Evolutionary conservation across 1,284 basidiomycete species (phyloP).

Genomic region (Malassezia caprae): DNA sequence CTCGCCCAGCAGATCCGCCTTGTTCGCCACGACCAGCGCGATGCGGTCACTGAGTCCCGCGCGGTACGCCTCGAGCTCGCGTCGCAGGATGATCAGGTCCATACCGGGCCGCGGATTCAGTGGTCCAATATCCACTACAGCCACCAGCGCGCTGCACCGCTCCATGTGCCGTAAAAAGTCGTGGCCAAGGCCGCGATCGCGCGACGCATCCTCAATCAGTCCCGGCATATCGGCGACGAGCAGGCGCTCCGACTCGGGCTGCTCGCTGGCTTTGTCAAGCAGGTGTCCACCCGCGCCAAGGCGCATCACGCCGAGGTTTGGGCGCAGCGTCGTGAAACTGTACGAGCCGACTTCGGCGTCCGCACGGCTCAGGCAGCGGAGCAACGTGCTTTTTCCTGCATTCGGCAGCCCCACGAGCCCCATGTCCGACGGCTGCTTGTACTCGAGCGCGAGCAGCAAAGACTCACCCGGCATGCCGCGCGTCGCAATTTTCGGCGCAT

Average conservation of each 20-base stretch:
- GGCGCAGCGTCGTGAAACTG: constrained; percentile 89
- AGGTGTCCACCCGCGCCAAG: constrained; percentile 57
- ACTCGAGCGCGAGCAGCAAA: constrained; percentile 74
- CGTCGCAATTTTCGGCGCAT: constrained; percentile 50
- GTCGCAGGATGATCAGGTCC: constrained; percentile 62
- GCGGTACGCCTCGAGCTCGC: constrained; percentile 74
- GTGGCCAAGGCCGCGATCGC: constrained; percentile 84
- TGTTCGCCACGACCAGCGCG: constrained; percentile 72
- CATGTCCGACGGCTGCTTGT: constrained; percentile 86
- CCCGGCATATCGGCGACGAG: constrained; percentile 97
- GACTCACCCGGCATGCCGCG: constrained; percentile 68
- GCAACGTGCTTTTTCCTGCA: constrained; percentile 65
- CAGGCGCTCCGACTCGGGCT: constrained; percentile 59
- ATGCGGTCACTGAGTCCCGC: constrained; percentile 60
- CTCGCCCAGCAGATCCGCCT: constrained; percentile 59
- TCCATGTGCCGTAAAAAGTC: constrained; percentile 88
- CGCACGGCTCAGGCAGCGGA: constrained; percentile 78
- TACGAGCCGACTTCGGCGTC: constrained; percentile 76
- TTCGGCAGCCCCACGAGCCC: constrained; percentile 94
- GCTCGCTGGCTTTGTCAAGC: constrained; percentile 1
- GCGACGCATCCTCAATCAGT: constrained; percentile 70
- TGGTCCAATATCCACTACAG: constrained; percentile 77
- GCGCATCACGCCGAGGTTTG: constrained; percentile 82
- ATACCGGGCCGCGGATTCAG: constrained; percentile 53
- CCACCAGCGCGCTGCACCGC: constrained; percentile 75